A percentile compares a stretch with the other conserved stretches of the same genome.
phyloP scores from a whole-genome alignment of 345 rosid species.

The Hibiscus tridactylites region DNA sequence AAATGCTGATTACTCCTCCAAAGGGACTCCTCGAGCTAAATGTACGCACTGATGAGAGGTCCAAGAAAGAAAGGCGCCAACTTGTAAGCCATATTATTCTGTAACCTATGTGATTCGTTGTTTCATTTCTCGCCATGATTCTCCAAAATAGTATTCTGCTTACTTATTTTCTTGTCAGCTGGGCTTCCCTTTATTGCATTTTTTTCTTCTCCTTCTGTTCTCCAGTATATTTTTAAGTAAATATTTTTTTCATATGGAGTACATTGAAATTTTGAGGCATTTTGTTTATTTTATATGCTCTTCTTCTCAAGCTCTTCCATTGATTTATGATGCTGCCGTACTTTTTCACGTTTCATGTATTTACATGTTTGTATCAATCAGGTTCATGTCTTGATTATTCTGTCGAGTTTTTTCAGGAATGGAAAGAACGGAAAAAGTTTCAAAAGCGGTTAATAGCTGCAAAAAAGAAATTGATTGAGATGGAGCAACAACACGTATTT shows the following conservation, averaged over 20 bases:
- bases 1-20: slow-evolving; percentile 79
- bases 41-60: slow-evolving; percentile 48
- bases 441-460: slow-evolving; percentile 75
- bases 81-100: slow-evolving; percentile 76
- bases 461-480: slow-evolving; percentile 68
- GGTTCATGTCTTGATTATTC: neutral
- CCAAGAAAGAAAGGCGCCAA: slow-evolving; percentile 93
- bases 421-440: slow-evolving; percentile 78
- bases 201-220: neutral
- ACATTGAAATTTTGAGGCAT: neutral
- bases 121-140: neutral
- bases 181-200: neutral
- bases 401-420: slow-evolving; percentile 47
- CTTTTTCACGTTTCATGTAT: neutral
- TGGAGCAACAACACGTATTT: slow-evolving; percentile 86
- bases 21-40: slow-evolving; percentile 85
- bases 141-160: neutral
- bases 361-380: neutral
- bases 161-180: neutral
- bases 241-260: neutral
- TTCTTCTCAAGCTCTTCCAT: neutral
- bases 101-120: slow-evolving; percentile 21
- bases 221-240: neutral
- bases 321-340: neutral
- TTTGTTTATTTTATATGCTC: neutral